Evolutionary conservation across 1,139 yeast species (phyloP).

Genomic region (Hyphopichia pseudoburtonii): DNA sequence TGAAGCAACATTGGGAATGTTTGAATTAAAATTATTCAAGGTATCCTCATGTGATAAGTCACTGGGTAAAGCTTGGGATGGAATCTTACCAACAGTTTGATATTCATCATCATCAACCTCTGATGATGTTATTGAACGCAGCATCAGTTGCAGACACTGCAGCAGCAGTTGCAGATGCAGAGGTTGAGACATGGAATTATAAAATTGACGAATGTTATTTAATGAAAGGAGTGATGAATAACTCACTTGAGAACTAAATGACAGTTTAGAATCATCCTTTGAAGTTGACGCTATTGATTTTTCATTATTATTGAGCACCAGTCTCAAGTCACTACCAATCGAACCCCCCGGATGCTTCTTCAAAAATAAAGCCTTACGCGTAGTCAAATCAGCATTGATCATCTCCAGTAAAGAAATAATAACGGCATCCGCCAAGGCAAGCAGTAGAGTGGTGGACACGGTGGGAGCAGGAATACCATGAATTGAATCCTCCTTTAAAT

Average conservation of each 20-base stretch:
- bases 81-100: constrained; percentile 4
- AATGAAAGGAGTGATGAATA: constrained; percentile 24
- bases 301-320: constrained; percentile 33
- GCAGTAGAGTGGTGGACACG: constrained; percentile 72
- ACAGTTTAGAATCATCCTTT: not conserved
- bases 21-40: too few species aligned
- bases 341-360: constrained; percentile 90
- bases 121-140: constrained; percentile 20
- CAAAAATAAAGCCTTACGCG: constrained; percentile 59
- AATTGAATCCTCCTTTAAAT: constrained; percentile 58
- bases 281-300: not conserved
- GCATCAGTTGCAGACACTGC: too few species aligned
- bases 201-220: constrained; percentile 2
- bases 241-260: constrained; percentile 15
- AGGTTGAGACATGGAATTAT: too few species aligned
- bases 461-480: constrained; percentile 91
- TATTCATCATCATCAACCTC: constrained; percentile 19
- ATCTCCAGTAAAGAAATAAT: constrained; percentile 71
- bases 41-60: too few species aligned
- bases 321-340: constrained; percentile 60
- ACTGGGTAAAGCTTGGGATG: too few species aligned
- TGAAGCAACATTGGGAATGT: constrained; percentile 9
- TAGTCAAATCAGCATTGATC: constrained; percentile 54
- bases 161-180: too few species aligned
- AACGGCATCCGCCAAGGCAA: constrained; percentile 78